Evolutionary conservation across 1,139 yeast genomes (phyloP), one percentile per base, ranked within the genome.

Genomic region (Schizosaccharomyces versatilis): DNA sequence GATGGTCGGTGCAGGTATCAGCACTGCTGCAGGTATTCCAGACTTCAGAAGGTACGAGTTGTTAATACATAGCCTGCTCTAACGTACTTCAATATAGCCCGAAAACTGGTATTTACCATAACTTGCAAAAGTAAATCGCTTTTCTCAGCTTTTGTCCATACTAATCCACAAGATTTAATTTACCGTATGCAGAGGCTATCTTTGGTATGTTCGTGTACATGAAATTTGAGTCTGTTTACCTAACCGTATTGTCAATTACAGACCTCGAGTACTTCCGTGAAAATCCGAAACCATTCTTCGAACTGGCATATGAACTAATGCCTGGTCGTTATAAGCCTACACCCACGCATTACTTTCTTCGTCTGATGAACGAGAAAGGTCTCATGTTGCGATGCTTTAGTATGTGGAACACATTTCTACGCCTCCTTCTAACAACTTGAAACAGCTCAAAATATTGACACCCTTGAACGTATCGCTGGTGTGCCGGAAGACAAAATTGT

Each of bases 181-280:
- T 88, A 52, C 97, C 97, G 5, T 86, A 77, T 64, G 93, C 97
- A 0, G 98, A 88, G 66, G 96, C 96, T 0, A 95, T 90, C 1
- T 90, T 88, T 66, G 97, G 86, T 64, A 81, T 88, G 47, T 8
- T 41, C 7, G 32, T 24, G 2, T 3, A 24, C 32, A 5, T 24
- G 5, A 3, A 9, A 41, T 15, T 15, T 12, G 47, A 14, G 7
- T 6, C 6, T 41, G 7, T 24, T 17, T 14, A 12, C 14, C 24
- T 6, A 41, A 41, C 9, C 5, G 5, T 5, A n/a, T 10, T 14
- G 24, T n/a, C 9, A 41, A 15, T 41, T 17, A 41, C 19, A 41
- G 47, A 44, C 38, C 36, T 44, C 40, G 86, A 80, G 39, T 90
- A 78, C 66, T 84, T 85, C 65, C 69, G 74, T 54, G 72, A 80